A percentile compares a stretch with the other conserved stretches of the same genome.
These are phyloP conservation scores for Theobroma cacao DNA, from an alignment of 345 rosid genomes.

Conservation along the genomic window DNA sequence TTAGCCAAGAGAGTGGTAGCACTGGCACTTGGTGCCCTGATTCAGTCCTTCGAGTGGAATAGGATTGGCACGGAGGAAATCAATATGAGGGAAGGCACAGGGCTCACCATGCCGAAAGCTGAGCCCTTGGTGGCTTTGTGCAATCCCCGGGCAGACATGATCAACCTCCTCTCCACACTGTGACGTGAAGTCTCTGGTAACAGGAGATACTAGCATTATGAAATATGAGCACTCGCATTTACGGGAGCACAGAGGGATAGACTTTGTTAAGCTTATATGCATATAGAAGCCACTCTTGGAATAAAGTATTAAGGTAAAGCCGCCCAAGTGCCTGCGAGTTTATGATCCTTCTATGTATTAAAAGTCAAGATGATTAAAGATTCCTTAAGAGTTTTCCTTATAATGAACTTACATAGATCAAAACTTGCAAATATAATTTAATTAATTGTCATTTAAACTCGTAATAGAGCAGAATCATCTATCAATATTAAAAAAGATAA, in stretches of 20 bases:
- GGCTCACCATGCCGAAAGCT: conserved; percentile 27
- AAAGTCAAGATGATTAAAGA: neutral
- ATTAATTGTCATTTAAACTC: neutral
- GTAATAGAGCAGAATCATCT: neutral
- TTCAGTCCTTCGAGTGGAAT: conserved; percentile 37
- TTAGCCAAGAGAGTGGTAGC: conserved; percentile 24
- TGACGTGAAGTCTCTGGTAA: neutral
- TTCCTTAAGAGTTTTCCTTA: neutral
- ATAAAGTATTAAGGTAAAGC: neutral
- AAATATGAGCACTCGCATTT: neutral
- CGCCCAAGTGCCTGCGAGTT: neutral
- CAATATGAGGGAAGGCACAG: conserved; percentile 19
- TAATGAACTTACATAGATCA: neutral
- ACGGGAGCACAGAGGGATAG: no score
- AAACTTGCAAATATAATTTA: neutral
- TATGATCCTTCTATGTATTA: neutral
- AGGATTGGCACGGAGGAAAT: conserved; percentile 13
- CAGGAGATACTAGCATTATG: neutral
- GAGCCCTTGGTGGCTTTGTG: conserved; percentile 30
- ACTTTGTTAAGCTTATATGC: neutral
- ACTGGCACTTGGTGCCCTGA: conserved; percentile 23
- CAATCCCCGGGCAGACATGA: conserved; percentile 19
- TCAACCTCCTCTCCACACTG: neutral
- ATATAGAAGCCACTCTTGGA: neutral
- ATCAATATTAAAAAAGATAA: neutral